phyloP scores from a whole-genome alignment of 2,329 filamentous ascomycete genomes.

The Fusarium sp. region DNA sequence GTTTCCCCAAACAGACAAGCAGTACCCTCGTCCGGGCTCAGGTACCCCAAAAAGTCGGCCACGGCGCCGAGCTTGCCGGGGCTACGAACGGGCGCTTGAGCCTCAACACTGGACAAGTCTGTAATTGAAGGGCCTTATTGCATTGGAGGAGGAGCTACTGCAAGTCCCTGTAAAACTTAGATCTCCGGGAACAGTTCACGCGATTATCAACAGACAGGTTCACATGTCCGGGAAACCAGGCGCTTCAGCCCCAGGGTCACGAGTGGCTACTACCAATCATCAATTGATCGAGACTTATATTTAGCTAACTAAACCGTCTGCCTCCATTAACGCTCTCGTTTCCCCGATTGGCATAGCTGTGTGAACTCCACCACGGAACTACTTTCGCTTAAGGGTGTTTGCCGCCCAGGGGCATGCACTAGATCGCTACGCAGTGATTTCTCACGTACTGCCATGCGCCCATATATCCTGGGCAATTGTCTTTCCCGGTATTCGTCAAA shows the following conservation, averaged over 20 bases:
- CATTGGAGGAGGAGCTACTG: neutral
- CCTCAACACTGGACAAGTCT: neutral
- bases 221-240: neutral
- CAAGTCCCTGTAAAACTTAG: neutral
- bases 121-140: neutral
- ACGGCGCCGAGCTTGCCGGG: neutral
- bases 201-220: neutral
- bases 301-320: neutral
- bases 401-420: neutral
- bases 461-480: neutral
- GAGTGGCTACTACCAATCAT: neutral
- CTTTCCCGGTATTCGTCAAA: neutral
- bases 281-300: neutral
- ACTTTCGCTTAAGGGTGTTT: neutral
- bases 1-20: neutral
- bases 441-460: neutral
- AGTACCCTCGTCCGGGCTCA: neutral
- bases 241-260: neutral
- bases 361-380: neutral
- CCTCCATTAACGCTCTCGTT: neutral
- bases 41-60: neutral
- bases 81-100: neutral
- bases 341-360: neutral
- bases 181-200: neutral
- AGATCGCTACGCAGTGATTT: neutral